Evolutionary conservation across 345 rosid species (phyloP).

Genomic region (Conringia planisiliqua): DNA sequence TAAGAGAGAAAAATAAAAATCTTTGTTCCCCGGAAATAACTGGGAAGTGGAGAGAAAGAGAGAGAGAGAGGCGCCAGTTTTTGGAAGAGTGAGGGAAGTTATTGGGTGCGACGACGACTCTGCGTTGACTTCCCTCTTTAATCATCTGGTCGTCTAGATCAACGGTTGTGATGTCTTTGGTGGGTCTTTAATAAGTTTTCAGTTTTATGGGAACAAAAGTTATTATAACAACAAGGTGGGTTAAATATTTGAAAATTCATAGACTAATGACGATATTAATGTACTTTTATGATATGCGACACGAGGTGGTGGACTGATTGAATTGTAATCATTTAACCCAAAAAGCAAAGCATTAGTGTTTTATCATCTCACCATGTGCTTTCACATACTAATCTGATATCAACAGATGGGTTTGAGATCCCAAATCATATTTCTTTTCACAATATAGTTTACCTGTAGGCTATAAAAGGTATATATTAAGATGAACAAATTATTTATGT

Average conservation of each 20-base stretch:
- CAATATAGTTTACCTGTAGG: too few species aligned
- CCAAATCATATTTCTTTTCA: too few species aligned
- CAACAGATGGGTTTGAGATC: too few species aligned
- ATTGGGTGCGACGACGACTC: slow-evolving; percentile 16
- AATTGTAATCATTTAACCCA: too few species aligned
- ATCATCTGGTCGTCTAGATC: not conserved
- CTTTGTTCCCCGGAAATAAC: not conserved
- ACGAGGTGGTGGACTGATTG: too few species aligned
- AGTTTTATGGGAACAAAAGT: too few species aligned
- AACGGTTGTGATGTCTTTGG: slow-evolving; percentile 15
- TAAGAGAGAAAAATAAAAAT: slow-evolving; percentile 13
- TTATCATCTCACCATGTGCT: too few species aligned
- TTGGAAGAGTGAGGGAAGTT: slow-evolving; percentile 4
- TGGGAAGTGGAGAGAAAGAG: slow-evolving; percentile 5
- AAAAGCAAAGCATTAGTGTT: too few species aligned
- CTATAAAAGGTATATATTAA: too few species aligned
- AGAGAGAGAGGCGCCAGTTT: slow-evolving; percentile 35
- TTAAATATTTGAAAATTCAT: not conserved
- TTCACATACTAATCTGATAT: too few species aligned
- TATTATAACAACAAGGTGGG: too few species aligned
- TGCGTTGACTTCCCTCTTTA: slow-evolving; percentile 16
- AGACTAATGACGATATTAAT: not conserved
- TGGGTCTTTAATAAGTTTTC: not conserved
- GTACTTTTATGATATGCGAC: not conserved
- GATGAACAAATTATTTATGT: too few species aligned